Evolutionary conservation across 371 early-diverging fungal genomes (phyloP), one percentile per base, ranked within the genome.

Genomic region (Lichtheimia corymbifera): DNA sequence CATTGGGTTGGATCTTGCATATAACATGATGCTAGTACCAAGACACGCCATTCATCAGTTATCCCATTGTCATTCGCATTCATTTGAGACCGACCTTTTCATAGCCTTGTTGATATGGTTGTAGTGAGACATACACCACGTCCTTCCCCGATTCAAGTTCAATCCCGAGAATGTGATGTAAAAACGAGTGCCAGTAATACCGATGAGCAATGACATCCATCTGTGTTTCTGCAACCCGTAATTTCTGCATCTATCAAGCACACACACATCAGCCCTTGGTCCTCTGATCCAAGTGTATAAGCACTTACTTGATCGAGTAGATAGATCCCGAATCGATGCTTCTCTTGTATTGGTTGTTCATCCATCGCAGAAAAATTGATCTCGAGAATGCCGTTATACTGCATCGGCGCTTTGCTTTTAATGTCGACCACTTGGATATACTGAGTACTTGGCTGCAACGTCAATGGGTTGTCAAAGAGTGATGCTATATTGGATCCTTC

Each of bases 241-340:
- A 35, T 11, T 18, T 58, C 35, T 47, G 27, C 24, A 17, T 30
- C 11, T 18, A 17, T 3, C n/a, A 15, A 24, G n/a, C 20, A 13
- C 22, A 40, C 24, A 20, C 40, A 40, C 44, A 44, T 5, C 6
- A 45, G 27, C 45, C 27, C 17, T 24, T 15, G 41, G 5, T 44
- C 9, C 11, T 56, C 17, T 54, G 6, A 52, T 41, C 5, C 40
- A 24, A 49, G 6, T 0, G 2, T 25, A 35, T 25, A 40, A 30
- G 14, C 47, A 53, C 18, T 43, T 57, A 74, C 77, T 65, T 79
- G 80, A 64, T 80, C 76, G 24, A 77, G 70, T 13, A 80, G 22
- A 65, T 80, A 80, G 0, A 80, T 7, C 4, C 77, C 80, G 64
- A 77, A 77, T 67, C 55, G 0, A 66, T 56, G 3, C 58, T 43